Evolutionary conservation across 176 grass and related monocot genomes (phyloP), one percentile per base, ranked within the genome.

Genomic region (Thalia dealbata): DNA sequence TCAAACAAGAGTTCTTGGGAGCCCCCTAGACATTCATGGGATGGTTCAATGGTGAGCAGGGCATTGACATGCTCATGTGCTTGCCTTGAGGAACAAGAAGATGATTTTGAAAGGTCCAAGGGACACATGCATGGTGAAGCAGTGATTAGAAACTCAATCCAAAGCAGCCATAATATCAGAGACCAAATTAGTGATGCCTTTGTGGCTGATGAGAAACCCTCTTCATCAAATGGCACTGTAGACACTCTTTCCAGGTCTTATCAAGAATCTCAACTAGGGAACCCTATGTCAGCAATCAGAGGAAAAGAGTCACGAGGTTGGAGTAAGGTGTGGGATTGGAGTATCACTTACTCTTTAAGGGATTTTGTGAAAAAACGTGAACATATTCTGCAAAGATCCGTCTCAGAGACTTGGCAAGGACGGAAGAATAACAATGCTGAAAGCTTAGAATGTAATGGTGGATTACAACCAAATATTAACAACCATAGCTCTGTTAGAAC

Each of bases 11-110:
- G 70, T 43, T 44, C 86, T 16, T 59, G 81, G 30, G 90, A 91
- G 18, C 81, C 84, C 22, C 88, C 83, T 0, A 89, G 90, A 14
- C 95, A 99, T 78, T 99, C 90, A 22, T 99, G 95, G 95, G 95
- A 99, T 43, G 90, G 95, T 2, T 91, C 90, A 0, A 95, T 91
- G 90, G 86, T 89, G 24, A 62, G 88, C 48, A 89, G 72, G 81
- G 87, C 87, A 41, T 67, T 89, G 11, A 68, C 95, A 42, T 99
- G 95, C 63, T 88, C 85, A 30, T 99, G 91, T 61, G 74, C 85
- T 7, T 99, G 90, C 82, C 70, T 99, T 0, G 95, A 99, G 52
- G 95, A 95, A 75, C 48, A 80, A 0, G 25, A 78, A 10, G 80
- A 85, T n/a, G 78, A 50, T 52, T 52, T 67, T 7, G 81, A 15